A percentile compares a stretch with the other conserved stretches of the same genome.
These are phyloP conservation scores for Ecytonucleospora hepatopenaei DNA, from an alignment of 371 early-diverging fungal genomes.

Conservation along the genomic window DNA sequence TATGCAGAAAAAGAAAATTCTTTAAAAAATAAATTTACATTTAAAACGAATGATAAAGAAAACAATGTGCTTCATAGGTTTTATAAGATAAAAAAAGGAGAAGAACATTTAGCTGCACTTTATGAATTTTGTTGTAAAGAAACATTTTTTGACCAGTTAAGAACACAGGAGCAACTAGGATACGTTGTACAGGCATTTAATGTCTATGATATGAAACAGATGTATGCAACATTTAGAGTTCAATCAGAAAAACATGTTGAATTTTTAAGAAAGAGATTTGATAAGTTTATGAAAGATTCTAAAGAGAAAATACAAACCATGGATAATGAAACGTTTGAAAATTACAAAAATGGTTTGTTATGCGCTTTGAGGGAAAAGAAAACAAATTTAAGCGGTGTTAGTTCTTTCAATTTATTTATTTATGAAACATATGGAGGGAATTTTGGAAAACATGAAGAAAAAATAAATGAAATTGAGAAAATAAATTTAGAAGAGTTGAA, in stretches of 20 bases:
- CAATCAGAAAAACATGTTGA: slow-evolving; percentile 38
- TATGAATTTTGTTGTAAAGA: slow-evolving; percentile 17
- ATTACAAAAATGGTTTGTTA: slow-evolving; percentile 11
- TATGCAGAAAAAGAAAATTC: background rate
- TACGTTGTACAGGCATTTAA: slow-evolving; percentile 36
- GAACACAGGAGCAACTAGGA: slow-evolving; percentile 53
- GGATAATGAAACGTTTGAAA: slow-evolving; percentile 9
- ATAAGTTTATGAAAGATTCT: slow-evolving; percentile 28
- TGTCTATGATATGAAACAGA: background rate
- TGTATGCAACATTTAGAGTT: slow-evolving; percentile 34
- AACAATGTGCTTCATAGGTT: slow-evolving; percentile 1
- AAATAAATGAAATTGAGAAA: too few species aligned
- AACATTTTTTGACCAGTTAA: slow-evolving; percentile 49
- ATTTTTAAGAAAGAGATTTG: slow-evolving; percentile 33
- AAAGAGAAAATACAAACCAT: background rate
- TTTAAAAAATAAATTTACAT: background rate
- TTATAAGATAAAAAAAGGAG: background rate
- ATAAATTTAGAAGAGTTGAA: too few species aligned
- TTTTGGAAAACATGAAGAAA: too few species aligned
- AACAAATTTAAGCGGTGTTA: slow-evolving; percentile 16
- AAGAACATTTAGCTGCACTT: background rate
- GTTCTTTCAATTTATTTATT: too few species aligned
- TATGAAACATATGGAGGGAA: too few species aligned
- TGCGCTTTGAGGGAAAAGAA: slow-evolving; percentile 10
- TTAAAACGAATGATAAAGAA: background rate